These are phyloP conservation scores for Crithidia expoeki DNA, from an alignment of 208 protist species.

Conservation along the genomic window DNA sequence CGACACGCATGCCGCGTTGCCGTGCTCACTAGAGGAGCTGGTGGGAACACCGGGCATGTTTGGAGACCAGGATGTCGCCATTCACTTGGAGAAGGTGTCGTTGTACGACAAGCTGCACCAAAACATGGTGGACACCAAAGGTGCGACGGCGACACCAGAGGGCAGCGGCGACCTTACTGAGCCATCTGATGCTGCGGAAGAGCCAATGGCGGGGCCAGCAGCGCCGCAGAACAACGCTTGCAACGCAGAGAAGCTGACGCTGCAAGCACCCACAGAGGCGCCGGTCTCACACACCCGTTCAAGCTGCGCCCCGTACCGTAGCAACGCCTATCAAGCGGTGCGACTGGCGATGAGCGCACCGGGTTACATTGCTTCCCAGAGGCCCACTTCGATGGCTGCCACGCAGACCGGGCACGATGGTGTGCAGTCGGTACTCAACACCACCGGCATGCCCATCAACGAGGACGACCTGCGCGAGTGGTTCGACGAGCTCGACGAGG, in stretches of 20 bases:
- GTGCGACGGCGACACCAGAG: neutral
- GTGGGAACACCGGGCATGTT: conserved; percentile 29
- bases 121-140: conserved; percentile 14
- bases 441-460: conserved; percentile 62
- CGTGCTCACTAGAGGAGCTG: conserved; percentile 31
- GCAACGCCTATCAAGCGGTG: conserved; percentile 74
- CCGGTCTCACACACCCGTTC: neutral
- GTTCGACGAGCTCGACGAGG: conserved; percentile 64
- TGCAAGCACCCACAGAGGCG: neutral
- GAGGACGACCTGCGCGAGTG: conserved; percentile 69
- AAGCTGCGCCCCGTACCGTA: conserved; percentile 47
- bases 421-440: conserved; percentile 46
- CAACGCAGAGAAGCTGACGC: neutral
- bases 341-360: conserved; percentile 65
- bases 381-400: conserved; percentile 8
- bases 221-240: neutral
- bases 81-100: conserved; percentile 35
- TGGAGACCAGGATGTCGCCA: conserved; percentile 27
- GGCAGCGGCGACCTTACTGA: neutral
- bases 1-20: neutral
- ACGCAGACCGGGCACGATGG: conserved; percentile 26
- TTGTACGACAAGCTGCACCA: conserved; percentile 36
- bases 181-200: neutral
- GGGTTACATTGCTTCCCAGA: conserved; percentile 31
- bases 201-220: neutral